A percentile compares a stretch with the other conserved stretches of the same genome.
phyloP scores from a whole-genome alignment of 2,329 filamentous ascomycete genomes.

The Ciborinia camelliae region DNA sequence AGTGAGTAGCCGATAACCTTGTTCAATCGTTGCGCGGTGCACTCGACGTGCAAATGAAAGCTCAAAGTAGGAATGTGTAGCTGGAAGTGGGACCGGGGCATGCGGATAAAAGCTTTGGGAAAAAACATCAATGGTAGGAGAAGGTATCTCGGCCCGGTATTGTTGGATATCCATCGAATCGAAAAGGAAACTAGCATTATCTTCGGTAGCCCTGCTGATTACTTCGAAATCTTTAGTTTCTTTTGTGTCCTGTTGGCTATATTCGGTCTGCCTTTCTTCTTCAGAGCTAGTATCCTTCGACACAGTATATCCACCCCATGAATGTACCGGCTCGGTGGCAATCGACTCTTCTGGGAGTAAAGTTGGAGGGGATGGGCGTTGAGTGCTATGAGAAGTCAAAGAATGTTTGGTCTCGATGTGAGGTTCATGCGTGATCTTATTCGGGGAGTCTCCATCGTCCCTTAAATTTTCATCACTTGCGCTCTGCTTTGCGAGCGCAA shows the following conservation, averaged over 20 bases:
- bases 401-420: constrained; percentile 8
- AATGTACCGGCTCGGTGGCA: background rate
- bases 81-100: constrained; percentile 43
- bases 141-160: constrained; percentile 31
- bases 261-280: constrained; percentile 24
- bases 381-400: background rate
- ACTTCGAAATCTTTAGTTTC: constrained; percentile 43
- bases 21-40: constrained; percentile 62
- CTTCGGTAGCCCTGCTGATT: constrained; percentile 48
- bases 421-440: constrained; percentile 22
- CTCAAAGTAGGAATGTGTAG: constrained; percentile 61
- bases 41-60: constrained; percentile 67
- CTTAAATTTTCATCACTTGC: constrained; percentile 41
- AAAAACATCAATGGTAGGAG: constrained; percentile 33
- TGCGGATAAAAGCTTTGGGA: constrained; percentile 33
- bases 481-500: constrained; percentile 50
- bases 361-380: constrained; percentile 15
- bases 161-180: constrained; percentile 36
- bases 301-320: constrained; percentile 32
- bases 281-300: constrained; percentile 25
- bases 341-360: constrained; percentile 1
- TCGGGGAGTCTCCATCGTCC: constrained; percentile 25
- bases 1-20: constrained; percentile 55
- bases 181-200: constrained; percentile 54
- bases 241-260: constrained; percentile 20